Evolutionary conservation across 305 asterid species (phyloP).

Genomic region (Euphrasia arctica): DNA sequence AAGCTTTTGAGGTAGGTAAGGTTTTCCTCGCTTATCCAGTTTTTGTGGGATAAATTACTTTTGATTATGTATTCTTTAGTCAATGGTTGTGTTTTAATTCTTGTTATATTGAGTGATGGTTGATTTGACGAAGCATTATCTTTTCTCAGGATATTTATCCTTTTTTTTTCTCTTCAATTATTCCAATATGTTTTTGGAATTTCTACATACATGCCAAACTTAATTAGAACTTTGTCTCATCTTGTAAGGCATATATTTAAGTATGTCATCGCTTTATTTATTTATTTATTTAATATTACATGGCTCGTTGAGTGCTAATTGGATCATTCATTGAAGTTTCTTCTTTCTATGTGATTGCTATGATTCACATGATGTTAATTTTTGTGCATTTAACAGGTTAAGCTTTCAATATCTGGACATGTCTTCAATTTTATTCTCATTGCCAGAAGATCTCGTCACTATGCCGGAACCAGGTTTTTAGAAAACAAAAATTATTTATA

Average conservation of each 20-base stretch:
- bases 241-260: not conserved
- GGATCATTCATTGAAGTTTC: not conserved
- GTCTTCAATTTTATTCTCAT: slow-evolving; percentile 63
- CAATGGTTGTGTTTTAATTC: not conserved
- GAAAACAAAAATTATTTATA: slow-evolving; percentile 4
- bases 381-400: slow-evolving; percentile 44
- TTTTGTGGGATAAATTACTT: not conserved
- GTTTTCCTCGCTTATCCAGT: slow-evolving; percentile 2
- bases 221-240: not conserved
- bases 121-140: not conserved
- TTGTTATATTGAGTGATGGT: slow-evolving; percentile 10
- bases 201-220: not conserved
- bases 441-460: slow-evolving; percentile 95
- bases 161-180: not conserved
- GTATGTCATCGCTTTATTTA: not conserved
- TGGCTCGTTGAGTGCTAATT: slow-evolving; percentile 8
- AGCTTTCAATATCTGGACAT: slow-evolving; percentile 54
- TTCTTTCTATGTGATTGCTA: slow-evolving; percentile 8
- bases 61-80: not conserved
- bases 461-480: slow-evolving; percentile 91
- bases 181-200: slow-evolving; percentile 10
- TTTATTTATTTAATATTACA: not conserved
- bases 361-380: slow-evolving; percentile 14
- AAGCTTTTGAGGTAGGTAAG: not conserved
- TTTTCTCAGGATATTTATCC: not conserved